Base-by-base conservation (phyloP, 305 asterid species). In the Fraxinus xanthoxyloides region DNA sequence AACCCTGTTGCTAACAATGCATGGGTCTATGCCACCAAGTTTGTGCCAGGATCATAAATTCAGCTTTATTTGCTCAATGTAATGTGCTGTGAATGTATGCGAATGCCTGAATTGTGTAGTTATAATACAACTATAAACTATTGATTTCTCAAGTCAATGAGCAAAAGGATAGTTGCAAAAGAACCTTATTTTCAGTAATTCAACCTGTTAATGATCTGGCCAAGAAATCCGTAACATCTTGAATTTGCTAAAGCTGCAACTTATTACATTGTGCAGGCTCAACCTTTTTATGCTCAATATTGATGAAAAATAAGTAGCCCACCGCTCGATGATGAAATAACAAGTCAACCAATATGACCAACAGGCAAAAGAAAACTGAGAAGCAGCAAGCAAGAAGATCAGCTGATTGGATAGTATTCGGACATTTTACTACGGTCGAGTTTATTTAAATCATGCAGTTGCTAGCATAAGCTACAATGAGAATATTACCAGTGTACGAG, bases 1-100 rank as follows among this genome's bases (percentile, higher is more conserved):
- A 84, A 85, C 31, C 87, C 87, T 13, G 85, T 84, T 48, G 43
- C 56, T 79, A 83, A 83, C 80, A 83, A 83, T 61, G 85, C 81
- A 1, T 82, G 85, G 86, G 56, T 80, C 30, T 84, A 30, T 70
- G 84, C 86, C 40, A 84, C 86, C 8, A 84, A 80, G 54, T 84
- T 84, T 21, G 81, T 19, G 0, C 84, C 86, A 10, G 81, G 84
- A 43, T 83, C 91, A 17, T 87, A 87, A 75, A 13, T 19, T 4
- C 28, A 59, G 30, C 8, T 23, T 59, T 30, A 0, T 59, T 19
- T 59, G 69, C n/a, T n/a, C 28, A 48, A 34, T 31, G 38, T 24
- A 56, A 75, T 38, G 19, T 59, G 75, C 40, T 59, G 61, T 46
- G 82, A 72, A 40, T 36, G 43, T 36, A 36, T 36, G 10, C 10